Percentiles rank a stretch among this genome's conserved stretches.
Conservation (phyloP, 148 eudicot species). For the Vaccinium myrtillus region DNA sequence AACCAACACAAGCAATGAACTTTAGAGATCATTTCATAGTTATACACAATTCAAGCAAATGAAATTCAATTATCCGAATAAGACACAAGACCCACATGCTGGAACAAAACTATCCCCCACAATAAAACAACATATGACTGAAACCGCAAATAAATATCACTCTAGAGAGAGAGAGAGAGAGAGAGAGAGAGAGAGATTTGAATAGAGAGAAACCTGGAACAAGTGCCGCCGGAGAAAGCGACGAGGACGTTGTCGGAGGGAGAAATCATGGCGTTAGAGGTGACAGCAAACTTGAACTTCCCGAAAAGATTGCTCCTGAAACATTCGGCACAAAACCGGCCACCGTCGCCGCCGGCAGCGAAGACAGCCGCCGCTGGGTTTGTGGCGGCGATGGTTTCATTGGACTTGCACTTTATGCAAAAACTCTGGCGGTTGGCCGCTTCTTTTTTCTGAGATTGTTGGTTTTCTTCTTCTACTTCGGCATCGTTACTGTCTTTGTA, state of each 20-base stretch:
- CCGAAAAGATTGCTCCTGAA: slow-evolving; percentile 72
- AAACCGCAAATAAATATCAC: background rate
- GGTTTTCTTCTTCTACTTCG: background rate
- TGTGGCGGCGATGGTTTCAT: slow-evolving; percentile 30
- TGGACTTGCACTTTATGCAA: slow-evolving; percentile 78
- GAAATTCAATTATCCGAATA: background rate
- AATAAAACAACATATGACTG: background rate
- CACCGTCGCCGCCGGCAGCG: slow-evolving; percentile 44
- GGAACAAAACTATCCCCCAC: background rate
- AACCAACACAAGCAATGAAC: background rate
- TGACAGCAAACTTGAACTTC: slow-evolving; percentile 79
- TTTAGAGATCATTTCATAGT: background rate
- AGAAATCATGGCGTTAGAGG: slow-evolving; percentile 74
- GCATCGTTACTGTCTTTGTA: slow-evolving; percentile 34
- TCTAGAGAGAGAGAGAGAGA: too few species aligned
- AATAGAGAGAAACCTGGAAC: slow-evolving; percentile 54
- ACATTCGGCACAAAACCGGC: slow-evolving; percentile 66
- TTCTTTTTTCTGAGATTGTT: background rate
- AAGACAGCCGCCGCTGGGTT: slow-evolving; percentile 36
- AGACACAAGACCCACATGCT: background rate
- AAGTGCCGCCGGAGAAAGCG: slow-evolving; percentile 87
- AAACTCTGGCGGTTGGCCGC: slow-evolving; percentile 8
- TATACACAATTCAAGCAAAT: background rate
- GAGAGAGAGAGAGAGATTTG: background rate
- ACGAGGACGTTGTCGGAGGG: slow-evolving; percentile 81